phyloP scores from a whole-genome alignment of 768 basidiomycete genomes.

The Clitopilus passeckerianus region DNA sequence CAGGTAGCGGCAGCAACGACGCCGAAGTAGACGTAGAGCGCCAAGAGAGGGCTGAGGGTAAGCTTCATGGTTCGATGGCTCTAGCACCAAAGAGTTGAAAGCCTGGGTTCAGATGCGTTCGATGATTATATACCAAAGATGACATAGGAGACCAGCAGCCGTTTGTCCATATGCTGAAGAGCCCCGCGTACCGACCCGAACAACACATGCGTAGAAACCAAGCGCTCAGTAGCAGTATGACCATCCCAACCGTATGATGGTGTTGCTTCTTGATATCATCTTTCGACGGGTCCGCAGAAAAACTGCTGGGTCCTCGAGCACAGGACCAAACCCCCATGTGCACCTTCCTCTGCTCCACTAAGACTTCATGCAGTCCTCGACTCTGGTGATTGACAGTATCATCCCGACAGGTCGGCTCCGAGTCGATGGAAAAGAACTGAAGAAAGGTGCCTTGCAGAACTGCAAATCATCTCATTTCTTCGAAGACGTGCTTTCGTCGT shows the following conservation, averaged over 20 bases:
- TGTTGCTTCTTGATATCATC: not conserved
- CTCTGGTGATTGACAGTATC: no score
- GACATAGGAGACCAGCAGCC: no score
- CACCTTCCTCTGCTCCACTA: not conserved
- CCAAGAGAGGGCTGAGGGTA: not conserved
- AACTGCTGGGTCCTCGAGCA: not conserved
- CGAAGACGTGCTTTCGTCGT: no score
- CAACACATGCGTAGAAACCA: not conserved
- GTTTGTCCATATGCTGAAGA: not conserved
- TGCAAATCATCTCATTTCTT: no score
- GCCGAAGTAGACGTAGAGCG: not conserved
- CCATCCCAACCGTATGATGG: not conserved
- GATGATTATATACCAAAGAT: no score
- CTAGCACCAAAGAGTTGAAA: not conserved
- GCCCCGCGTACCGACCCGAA: not conserved
- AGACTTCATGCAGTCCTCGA: no score
- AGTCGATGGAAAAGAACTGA: no score
- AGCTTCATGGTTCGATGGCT: not conserved
- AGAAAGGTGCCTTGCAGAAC: no score
- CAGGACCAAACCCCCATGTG: not conserved
- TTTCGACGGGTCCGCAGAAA: not conserved
- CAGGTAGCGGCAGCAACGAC: conserved; percentile 13
- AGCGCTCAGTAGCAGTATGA: not conserved
- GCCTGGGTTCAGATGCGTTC: no score
- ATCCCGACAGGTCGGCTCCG: no score